These are phyloP conservation scores for Amoebophrya sp. DNA, from an alignment of 169 alveolate genomes.

Conservation along the genomic window DNA sequence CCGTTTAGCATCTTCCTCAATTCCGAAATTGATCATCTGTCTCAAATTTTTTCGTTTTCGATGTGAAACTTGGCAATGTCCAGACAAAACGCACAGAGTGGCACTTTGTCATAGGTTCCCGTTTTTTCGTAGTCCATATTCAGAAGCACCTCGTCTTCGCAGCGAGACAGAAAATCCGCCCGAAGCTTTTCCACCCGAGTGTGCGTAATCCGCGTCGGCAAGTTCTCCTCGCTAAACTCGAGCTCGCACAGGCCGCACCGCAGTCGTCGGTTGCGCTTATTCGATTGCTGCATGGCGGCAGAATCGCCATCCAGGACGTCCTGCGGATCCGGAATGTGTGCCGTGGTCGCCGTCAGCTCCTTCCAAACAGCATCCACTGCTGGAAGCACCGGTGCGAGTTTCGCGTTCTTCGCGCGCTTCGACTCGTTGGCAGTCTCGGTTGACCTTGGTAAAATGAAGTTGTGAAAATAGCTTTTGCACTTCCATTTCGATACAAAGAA, in stretches of 20 bases:
- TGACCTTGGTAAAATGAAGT: too few relatives aligned
- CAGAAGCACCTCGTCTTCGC: not conserved
- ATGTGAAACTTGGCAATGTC: not conserved
- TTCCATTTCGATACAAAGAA: too few relatives aligned
- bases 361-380: not conserved
- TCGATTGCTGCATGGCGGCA: not conserved
- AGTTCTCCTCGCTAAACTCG: not conserved
- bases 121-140: not conserved
- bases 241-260: conserved; percentile 5
- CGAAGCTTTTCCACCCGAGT: not conserved
- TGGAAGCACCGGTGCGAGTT: not conserved
- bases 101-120: not conserved
- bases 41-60: not conserved
- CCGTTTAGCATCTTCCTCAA: too few relatives aligned
- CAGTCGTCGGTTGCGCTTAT: not conserved
- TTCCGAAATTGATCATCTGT: too few relatives aligned
- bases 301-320: too few relatives aligned
- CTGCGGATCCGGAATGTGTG: not conserved
- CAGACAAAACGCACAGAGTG: not conserved
- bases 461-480: too few relatives aligned
- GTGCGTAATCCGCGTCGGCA: not conserved
- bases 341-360: not conserved
- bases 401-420: not conserved
- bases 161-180: not conserved
- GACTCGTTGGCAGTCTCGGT: too few relatives aligned